A percentile compares a stretch with the other conserved stretches of the same genome.
Conservation (phyloP, 192 early-diverging fungal genomes). For the Podila verticillata region DNA sequence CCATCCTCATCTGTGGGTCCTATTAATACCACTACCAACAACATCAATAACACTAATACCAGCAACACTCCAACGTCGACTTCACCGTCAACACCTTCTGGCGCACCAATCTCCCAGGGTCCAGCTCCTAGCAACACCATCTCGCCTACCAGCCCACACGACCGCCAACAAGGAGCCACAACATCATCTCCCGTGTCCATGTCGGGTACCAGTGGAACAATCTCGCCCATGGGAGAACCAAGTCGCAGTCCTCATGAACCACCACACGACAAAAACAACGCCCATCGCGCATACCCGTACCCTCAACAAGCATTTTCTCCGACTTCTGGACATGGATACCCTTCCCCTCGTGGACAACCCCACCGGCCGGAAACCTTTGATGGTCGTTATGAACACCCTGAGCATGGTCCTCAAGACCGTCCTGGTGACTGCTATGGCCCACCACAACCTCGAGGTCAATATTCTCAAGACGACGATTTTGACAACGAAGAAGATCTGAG, state of each 20-base stretch:
- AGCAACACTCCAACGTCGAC: no score
- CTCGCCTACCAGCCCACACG: background rate
- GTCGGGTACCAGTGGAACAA: background rate
- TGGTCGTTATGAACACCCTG: no score
- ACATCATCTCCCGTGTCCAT: conserved; percentile 5
- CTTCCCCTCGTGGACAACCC: no score
- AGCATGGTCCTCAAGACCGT: no score
- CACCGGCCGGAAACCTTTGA: no score
- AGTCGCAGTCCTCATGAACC: background rate
- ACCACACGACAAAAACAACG: no score
- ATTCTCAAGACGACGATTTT: background rate
- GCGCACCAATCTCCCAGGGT: background rate
- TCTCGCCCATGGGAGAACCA: background rate
- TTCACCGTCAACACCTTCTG: background rate
- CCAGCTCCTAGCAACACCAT: background rate
- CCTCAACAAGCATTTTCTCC: background rate
- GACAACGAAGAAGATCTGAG: background rate
- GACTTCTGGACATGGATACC: no score
- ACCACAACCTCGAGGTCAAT: background rate
- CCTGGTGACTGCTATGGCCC: background rate
- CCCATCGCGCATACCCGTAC: no score
- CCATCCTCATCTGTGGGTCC: no score
- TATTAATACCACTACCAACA: no score
- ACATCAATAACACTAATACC: no score
- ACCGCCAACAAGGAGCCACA: background rate